Base-by-base conservation (phyloP, 2,329 filamentous ascomycete species). In the Neonectria magnoliae region DNA sequence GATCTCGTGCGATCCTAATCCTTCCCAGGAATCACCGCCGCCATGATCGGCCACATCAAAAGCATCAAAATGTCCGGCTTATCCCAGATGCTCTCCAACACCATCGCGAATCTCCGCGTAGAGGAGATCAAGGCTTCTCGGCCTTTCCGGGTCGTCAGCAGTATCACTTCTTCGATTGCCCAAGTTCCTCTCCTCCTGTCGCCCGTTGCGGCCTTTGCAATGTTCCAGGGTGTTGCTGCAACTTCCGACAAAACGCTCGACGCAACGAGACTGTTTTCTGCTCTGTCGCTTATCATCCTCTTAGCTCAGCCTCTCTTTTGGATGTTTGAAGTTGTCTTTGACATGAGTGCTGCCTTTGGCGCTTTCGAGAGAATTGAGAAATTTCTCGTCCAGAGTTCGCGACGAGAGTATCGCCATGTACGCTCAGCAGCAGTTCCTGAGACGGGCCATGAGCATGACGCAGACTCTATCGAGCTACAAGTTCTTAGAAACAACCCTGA, bases 1-100 rank as follows among this genome's bases (percentile, higher is more conserved):
- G 2, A 5, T 2, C 2, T 3, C 29, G 3, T 10, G 20, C 4
- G 31, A 44, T 11, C 20, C 58, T 65, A 22, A 74, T 13, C 2
- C 1, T 29, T 14, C 20, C 1, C 4, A 75, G 73, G 69, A n/a
- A 73, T 75, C 8, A 76, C 75, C 2, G 76, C 75, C 22, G 70
- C 74, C 11, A 74, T 81, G 58, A 76, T 82, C 48, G 77, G 77
- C 1, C 76, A 77, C 7, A 80, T 82, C 67, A 82, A 82, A 66
- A 79, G 77, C 58, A 78, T 82, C 58, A 82, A 81, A 67, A 79
- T 82, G 66, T 79, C 78, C 0, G 81, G 80, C 5, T 69, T 82
- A 0, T 69, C 79, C 1, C 69, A 77, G 33, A 75, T 71, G 16
- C 68, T 81, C 0, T 73, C 71, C 0, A 54, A 60, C 14, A 72